Percentiles rank a stretch among this genome's conserved stretches.
Conservation (phyloP, 116 monocot species). For the Dioscorea cayenensis region DNA sequence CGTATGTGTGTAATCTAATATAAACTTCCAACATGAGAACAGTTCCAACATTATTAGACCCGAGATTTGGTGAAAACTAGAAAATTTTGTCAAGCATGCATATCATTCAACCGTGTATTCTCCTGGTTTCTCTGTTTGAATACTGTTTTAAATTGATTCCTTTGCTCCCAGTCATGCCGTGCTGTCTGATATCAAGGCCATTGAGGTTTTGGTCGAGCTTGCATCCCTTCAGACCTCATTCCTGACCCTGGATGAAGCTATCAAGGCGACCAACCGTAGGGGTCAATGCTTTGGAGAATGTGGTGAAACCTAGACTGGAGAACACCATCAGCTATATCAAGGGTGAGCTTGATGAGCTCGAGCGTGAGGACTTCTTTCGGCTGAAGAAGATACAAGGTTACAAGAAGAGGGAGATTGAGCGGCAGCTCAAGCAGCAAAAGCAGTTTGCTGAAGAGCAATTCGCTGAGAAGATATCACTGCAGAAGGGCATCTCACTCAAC, state of each 20-base stretch:
- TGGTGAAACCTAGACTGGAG: constrained; percentile 87
- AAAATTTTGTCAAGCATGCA: background rate
- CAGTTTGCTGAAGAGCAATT: constrained; percentile 43
- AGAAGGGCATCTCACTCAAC: constrained; percentile 56
- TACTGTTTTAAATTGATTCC: background rate
- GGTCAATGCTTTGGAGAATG: constrained; percentile 93
- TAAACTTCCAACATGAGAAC: background rate
- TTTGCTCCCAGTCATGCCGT: constrained; percentile 57
- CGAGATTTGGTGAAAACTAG: background rate
- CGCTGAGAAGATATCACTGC: constrained; percentile 35
- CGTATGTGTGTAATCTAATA: too few species aligned
- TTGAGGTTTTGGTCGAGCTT: constrained; percentile 89
- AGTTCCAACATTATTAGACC: background rate
- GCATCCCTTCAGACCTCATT: constrained; percentile 97
- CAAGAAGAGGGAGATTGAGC: constrained; percentile 78
- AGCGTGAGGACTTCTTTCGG: constrained; percentile 97
- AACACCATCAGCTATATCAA: constrained; percentile 97
- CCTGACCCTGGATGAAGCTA: constrained; percentile 93
- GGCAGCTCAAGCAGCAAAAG: constrained; percentile 44
- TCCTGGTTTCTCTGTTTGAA: background rate
- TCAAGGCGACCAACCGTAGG: constrained; percentile 96
- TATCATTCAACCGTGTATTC: background rate
- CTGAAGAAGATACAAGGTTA: constrained; percentile 94
- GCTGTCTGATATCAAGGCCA: constrained; percentile 72
- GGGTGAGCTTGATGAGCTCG: constrained; percentile 90